A percentile compares a stretch with the other conserved stretches of the same genome.
Evolutionary conservation across 768 basidiomycete genomes (phyloP).

Genomic region (Dendrothele bispora): DNA sequence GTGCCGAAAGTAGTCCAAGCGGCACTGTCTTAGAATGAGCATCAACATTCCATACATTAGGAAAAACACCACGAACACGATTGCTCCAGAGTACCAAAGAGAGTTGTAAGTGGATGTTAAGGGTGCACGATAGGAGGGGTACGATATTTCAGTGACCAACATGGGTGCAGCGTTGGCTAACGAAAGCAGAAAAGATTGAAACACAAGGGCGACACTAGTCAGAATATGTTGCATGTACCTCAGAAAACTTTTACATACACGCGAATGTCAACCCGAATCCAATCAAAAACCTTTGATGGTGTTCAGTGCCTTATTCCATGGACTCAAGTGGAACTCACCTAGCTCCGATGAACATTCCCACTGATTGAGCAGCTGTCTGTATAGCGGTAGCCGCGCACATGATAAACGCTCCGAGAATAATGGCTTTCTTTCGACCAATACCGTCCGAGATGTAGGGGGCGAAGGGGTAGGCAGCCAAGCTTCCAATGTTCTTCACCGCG

Average conservation of each 20-base stretch:
- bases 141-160: conserved; percentile 47
- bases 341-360: conserved; percentile 41
- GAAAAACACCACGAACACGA: conserved; percentile 29
- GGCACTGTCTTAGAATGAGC: conserved; percentile 36
- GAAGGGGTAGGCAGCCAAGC: conserved; percentile 48
- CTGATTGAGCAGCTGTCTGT: conserved; percentile 33
- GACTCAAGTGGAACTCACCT: conserved; percentile 23
- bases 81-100: conserved; percentile 55
- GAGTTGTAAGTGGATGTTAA: conserved; percentile 48
- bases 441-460: conserved; percentile 45
- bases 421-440: conserved; percentile 41
- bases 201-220: neutral
- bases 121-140: conserved; percentile 41
- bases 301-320: neutral
- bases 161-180: conserved; percentile 46
- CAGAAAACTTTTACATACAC: conserved; percentile 29
- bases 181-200: too few relatives aligned
- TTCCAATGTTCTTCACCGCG: conserved; percentile 47
- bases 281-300: conserved; percentile 22
- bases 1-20: conserved; percentile 50
- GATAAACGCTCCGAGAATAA: conserved; percentile 44
- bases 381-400: conserved; percentile 45
- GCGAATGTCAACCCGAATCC: conserved; percentile 46
- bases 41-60: conserved; percentile 11
- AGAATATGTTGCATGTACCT: conserved; percentile 17